Evolutionary conservation across 2,329 filamentous ascomycete genomes (phyloP), one percentile per base, ranked within the genome.

Genomic region (Tolypocladium ophioglossoides): DNA sequence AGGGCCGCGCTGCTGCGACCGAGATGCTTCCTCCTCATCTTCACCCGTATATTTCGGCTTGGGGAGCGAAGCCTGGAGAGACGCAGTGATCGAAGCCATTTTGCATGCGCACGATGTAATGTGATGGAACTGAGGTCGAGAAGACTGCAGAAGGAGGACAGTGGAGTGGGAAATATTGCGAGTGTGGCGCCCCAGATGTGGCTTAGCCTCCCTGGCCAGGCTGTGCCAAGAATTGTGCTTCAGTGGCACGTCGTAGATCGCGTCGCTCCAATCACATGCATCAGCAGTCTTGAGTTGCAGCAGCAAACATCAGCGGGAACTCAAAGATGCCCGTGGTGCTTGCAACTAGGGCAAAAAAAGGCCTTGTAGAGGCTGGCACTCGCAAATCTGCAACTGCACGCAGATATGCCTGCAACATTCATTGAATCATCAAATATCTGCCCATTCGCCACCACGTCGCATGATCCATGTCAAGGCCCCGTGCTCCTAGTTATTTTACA

Each of bases 11-110:
- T 89, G 84, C 66, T 88, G 84, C 49, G 86, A 78, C 66, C 87
- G 83, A 34, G 77, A 72, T 27, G 86, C 85, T 37, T 86, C 73
- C 65, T 95, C 88, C 68, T 96, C 91, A 67, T 95, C 85, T 67
- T 95, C 89, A 62, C 89, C 91, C 5, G 86, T 89, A 67, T 96
- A 95, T 72, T 89, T 92, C 18, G 92, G 91, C 68, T 91, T 91
- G 4, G 92, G 92, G 46, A 97, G 78, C 55, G 88, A 85, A 66
- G 84, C 83, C 59, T 89, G 84, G 46, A 97, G 79, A 55, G 89
- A 88, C 56, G 83, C 78, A 61, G 79, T 80, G 65, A 88, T 78
- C 56, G 84, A 85, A 56, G 84, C 74, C 84, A 89, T 89, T 51
- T 58, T 54, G 52, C 50, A 39, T 44, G 47, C 52, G 49, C 54